These are phyloP conservation scores for Neonectria hederae DNA, from an alignment of 2,329 filamentous ascomycete species.

Conservation along the genomic window DNA sequence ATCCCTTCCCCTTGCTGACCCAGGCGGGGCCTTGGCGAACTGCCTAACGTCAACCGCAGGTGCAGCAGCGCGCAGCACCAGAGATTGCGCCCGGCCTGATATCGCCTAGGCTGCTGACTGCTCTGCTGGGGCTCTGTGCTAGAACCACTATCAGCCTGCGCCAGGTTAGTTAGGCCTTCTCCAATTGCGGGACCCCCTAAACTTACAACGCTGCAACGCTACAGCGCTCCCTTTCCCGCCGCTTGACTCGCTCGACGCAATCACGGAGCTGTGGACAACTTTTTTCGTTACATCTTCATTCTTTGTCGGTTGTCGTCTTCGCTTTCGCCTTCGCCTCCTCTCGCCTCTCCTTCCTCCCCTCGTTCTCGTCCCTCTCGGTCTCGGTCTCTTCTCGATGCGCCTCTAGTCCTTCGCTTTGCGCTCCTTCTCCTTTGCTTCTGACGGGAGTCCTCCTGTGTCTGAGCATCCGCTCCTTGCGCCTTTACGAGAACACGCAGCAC, in stretches of 20 bases:
- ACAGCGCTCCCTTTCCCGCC: constrained; percentile 8
- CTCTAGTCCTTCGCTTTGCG: constrained; percentile 30
- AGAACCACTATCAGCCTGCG: neutral
- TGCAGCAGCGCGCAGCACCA: constrained; percentile 30
- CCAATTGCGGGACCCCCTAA: constrained; percentile 38
- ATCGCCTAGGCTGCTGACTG: constrained; percentile 26
- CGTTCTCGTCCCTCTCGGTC: constrained; percentile 23
- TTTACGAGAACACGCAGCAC: constrained; percentile 16
- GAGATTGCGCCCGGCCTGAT: constrained; percentile 32
- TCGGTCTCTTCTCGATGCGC: constrained; percentile 35
- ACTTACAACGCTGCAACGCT: constrained; percentile 9
- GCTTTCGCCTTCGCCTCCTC: constrained; percentile 15
- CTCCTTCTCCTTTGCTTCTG: constrained; percentile 24
- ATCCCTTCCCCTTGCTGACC: constrained; percentile 3
- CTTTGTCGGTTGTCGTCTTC: constrained; percentile 21
- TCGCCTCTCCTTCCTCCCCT: constrained; percentile 17
- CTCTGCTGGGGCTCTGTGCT: constrained; percentile 1
- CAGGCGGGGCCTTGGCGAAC: constrained; percentile 29
- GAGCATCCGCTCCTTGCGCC: constrained; percentile 34
- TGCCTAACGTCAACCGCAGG: constrained; percentile 28
- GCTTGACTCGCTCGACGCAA: constrained; percentile 10
- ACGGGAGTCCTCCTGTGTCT: constrained; percentile 28
- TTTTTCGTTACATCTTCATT: constrained; percentile 28
- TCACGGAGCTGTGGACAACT: constrained; percentile 21
- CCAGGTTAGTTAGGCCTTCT: constrained; percentile 23